These are phyloP conservation scores for Bullera alba DNA, from an alignment of 768 basidiomycete genomes.

Conservation along the genomic window DNA sequence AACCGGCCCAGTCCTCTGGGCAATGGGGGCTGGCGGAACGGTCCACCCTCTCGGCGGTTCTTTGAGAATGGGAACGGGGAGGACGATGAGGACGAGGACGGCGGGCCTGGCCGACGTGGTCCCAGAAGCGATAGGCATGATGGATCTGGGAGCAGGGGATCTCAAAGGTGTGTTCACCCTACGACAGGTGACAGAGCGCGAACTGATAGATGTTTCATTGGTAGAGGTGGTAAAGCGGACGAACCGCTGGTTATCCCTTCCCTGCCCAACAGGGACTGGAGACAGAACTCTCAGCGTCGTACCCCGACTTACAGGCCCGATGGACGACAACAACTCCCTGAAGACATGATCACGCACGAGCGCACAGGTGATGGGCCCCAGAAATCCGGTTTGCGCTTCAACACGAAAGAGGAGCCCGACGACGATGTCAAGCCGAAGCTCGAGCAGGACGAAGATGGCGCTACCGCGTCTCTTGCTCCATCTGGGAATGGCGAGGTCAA, in stretches of 20 bases:
- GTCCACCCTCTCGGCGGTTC: slow-evolving; percentile 28
- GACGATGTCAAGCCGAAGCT: slow-evolving; percentile 18
- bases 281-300: slow-evolving; percentile 52
- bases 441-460: slow-evolving; percentile 27
- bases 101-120: slow-evolving; percentile 42
- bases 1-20: slow-evolving; percentile 41
- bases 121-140: slow-evolving; percentile 2
- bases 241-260: slow-evolving; percentile 78
- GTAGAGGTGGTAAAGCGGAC: slow-evolving; percentile 49
- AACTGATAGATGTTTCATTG: slow-evolving; percentile 28
- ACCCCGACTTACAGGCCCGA: slow-evolving; percentile 49
- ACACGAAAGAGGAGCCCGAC: slow-evolving; percentile 22
- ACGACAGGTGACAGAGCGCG: background rate
- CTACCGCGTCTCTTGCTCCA: background rate
- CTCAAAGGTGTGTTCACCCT: slow-evolving; percentile 72
- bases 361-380: slow-evolving; percentile 71
- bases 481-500: background rate
- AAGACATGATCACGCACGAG: slow-evolving; percentile 46
- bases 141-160: slow-evolving; percentile 64
- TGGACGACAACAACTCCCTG: slow-evolving; percentile 3
- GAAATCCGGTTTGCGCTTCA: slow-evolving; percentile 55
- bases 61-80: slow-evolving; percentile 24
- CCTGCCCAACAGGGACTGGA: slow-evolving; percentile 83
- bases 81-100: slow-evolving; percentile 36
- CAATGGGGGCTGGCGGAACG: slow-evolving; percentile 13